Evolutionary conservation across 768 basidiomycete genomes (phyloP).

Genomic region (Mycena chlorophos): DNA sequence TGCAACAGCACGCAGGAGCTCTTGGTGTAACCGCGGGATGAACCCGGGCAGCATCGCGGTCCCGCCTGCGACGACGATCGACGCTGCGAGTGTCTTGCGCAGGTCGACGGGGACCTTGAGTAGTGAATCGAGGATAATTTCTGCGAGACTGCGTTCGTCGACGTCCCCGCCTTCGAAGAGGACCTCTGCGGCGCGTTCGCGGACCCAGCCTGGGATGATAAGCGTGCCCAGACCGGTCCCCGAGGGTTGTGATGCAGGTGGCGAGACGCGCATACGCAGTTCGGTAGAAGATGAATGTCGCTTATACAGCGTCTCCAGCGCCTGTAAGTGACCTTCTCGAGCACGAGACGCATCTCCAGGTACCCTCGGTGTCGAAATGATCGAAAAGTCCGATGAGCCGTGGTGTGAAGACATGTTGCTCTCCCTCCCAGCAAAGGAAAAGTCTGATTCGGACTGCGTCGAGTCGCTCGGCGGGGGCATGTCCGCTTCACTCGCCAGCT

Average conservation of each 20-base stretch:
- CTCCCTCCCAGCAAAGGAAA: slow-evolving; percentile 53
- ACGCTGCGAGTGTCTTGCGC: slow-evolving; percentile 77
- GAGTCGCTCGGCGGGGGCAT: slow-evolving; percentile 48
- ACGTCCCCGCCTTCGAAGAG: slow-evolving; percentile 89
- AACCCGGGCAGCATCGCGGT: slow-evolving; percentile 92
- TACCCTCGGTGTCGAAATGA: slow-evolving; percentile 46
- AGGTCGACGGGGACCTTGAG: slow-evolving; percentile 90
- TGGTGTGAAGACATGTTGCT: slow-evolving; percentile 50
- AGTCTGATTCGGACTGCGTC: slow-evolving; percentile 68
- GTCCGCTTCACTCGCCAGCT: slow-evolving; percentile 40
- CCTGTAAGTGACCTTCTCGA: slow-evolving; percentile 58
- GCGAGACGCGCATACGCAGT: slow-evolving; percentile 65
- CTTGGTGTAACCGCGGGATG: slow-evolving; percentile 81
- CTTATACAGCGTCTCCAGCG: slow-evolving; percentile 68
- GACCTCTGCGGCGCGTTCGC: slow-evolving; percentile 88
- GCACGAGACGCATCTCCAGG: slow-evolving; percentile 32
- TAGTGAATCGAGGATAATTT: slow-evolving; percentile 75
- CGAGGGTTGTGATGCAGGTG: slow-evolving; percentile 63
- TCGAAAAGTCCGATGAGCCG: slow-evolving; percentile 61
- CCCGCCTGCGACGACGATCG: slow-evolving; percentile 86
- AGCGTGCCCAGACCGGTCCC: slow-evolving; percentile 78
- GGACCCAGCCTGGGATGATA: slow-evolving; percentile 91
- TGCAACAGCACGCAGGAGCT: slow-evolving; percentile 66
- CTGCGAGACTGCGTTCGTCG: slow-evolving; percentile 82
- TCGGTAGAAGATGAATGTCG: slow-evolving; percentile 79